Conservation (phyloP, 805 yeast genomes). For the Candida berthetii region DNA sequence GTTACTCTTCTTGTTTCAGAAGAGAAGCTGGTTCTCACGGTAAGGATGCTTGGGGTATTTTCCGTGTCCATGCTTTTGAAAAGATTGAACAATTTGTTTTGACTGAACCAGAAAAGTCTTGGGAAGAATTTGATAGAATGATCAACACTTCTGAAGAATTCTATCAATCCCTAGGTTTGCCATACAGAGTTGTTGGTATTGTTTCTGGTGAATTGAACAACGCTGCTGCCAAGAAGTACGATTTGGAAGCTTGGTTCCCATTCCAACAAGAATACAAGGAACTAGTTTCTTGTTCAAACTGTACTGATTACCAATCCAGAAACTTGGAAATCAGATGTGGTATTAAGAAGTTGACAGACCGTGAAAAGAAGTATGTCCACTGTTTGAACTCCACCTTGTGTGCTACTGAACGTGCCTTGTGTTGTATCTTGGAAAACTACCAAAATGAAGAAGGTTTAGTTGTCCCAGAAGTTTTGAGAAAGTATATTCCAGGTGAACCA, state of each 20-base stretch:
- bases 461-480: conserved; percentile 93
- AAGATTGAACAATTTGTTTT: conserved; percentile 95
- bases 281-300: conserved; percentile 96
- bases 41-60: conserved; percentile 99
- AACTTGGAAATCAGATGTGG: conserved; percentile 99
- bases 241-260: conserved; percentile 99
- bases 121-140: conserved; percentile 97
- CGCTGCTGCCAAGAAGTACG: conserved; percentile 98
- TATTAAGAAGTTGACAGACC: conserved; percentile 89
- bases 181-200: conserved; percentile 96
- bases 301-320: conserved; percentile 99
- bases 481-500: conserved; percentile 97
- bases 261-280: conserved; percentile 98
- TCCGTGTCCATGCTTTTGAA: conserved; percentile 98
- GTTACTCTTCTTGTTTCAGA: conserved; percentile 97
- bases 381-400: conserved; percentile 96
- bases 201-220: conserved; percentile 98
- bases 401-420: conserved; percentile 97
- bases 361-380: conserved; percentile 96
- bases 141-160: conserved; percentile 86
- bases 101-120: conserved; percentile 96
- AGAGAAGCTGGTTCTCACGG: conserved; percentile 99
- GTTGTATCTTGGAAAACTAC: conserved; percentile 96
- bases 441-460: conserved; percentile 94
- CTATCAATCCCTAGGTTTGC: conserved; percentile 85